These are phyloP conservation scores for Pseudoperonospora humuli DNA, from an alignment of 352 stramenopile species.

Conservation along the genomic window DNA sequence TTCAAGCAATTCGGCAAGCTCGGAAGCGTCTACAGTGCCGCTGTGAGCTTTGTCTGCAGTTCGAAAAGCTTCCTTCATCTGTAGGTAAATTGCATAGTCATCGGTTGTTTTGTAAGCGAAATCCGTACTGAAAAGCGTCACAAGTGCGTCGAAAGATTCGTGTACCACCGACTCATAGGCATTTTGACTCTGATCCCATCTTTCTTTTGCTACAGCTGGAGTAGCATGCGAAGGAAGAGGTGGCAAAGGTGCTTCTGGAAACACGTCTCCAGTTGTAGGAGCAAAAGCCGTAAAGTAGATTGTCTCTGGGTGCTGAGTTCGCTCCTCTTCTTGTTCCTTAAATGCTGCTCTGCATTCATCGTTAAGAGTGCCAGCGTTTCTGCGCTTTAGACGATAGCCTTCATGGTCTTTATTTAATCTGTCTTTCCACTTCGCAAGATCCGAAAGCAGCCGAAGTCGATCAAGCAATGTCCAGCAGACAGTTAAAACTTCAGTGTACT, in stretches of 20 bases:
- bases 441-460: constrained; percentile 48
- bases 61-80: constrained; percentile 74
- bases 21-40: constrained; percentile 50
- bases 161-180: constrained; percentile 31
- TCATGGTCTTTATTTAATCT: too few relatives aligned
- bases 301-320: neutral
- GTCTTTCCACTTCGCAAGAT: constrained; percentile 60
- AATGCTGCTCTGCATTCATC: constrained; percentile 27
- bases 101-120: too few relatives aligned
- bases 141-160: constrained; percentile 52
- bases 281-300: too few relatives aligned
- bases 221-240: constrained; percentile 2
- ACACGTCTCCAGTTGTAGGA: too few relatives aligned
- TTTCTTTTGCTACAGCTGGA: constrained; percentile 22
- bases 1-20: constrained; percentile 54
- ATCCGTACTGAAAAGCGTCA: too few relatives aligned
- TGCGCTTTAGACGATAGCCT: constrained; percentile 22
- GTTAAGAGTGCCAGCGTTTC: constrained; percentile 27
- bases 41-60: constrained; percentile 51
- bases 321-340: constrained; percentile 19
- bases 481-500: constrained; percentile 44
- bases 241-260: too few relatives aligned
- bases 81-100: constrained; percentile 61
- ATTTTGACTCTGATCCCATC: constrained; percentile 40
- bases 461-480: constrained; percentile 44